Evolutionary conservation across 108 stramenopile species (phyloP), one percentile per base, ranked within the genome.

Genomic region (Pseudonitzschia pungens): DNA sequence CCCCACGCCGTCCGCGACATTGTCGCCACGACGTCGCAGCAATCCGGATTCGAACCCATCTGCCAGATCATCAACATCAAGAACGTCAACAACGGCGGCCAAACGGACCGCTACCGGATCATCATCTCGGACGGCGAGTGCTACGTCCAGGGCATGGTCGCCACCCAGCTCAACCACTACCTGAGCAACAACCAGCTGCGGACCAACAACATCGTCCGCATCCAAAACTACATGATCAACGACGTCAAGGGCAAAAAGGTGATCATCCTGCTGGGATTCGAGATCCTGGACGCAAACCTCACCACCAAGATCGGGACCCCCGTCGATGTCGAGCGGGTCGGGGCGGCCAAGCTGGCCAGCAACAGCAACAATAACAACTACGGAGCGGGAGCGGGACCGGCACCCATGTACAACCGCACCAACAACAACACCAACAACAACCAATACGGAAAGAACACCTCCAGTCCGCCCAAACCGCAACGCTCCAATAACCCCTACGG

Each of bases 71-170:
- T 91, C 16, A 75, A 77, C 56, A 42, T 88, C 63, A 87, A 86
- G 65, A 73, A 77, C 64, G 83, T 88, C 6, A 73, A n/a, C 11
- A 56, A 48, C n/a, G 69, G 33, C 24, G 42, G 32, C 2, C 48
- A 50, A 53, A 26, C 42, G n/a, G 68, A 74, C 24, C 76, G 83
- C 18, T 84, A 55, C 55, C 77, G 94, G 62, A 70, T 89, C 40
- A 78, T 96, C 24, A 65, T 98, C 9, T 89, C 88, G 32, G 97
- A 98, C 76, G 94, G 96, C 9, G 32, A 62, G 29, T 85, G 93
- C 72, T 88, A 75, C 77, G 59, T 89, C 36, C 87, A 92, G 70
- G 93, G 94, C 31, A 96, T 98, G 96, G 86, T 94, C 31, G 92
- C 96, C 42, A 94, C 96, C 0, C 96, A 97, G 76, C 83, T 94